Evolutionary conservation across 2,329 filamentous ascomycete species (phyloP), one percentile per base, ranked within the genome.

Genomic region (Fusarium lyarnte): DNA sequence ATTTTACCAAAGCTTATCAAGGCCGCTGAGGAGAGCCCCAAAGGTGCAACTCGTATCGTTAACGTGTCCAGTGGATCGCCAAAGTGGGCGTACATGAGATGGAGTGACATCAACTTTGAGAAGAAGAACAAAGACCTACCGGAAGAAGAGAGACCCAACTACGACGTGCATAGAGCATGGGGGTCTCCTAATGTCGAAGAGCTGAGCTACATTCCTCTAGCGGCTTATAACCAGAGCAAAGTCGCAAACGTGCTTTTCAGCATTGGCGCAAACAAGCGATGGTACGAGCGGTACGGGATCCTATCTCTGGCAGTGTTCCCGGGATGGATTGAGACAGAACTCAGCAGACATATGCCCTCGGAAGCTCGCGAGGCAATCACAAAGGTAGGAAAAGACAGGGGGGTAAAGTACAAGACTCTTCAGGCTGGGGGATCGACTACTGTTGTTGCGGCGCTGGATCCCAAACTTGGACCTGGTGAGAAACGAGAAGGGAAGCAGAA

Each of bases 1-100:
- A 53, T 39, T 7, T 2, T 53, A 8, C 49, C 33, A 17, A 53
- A 53, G 33, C 19, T 53, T 2, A 17, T 53, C 0, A 53, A 13
- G 0, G 33, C 33, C 2, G 3, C 49, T 27, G 10, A 27, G 10
- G 23, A 5, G 13, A 27, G 7, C 4, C 19, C 23, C 0, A 27
- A 27, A 6, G 19, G 49, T 9, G 19, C 49, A 27, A 53, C 13
- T 10, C 33, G 49, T 13, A n/a, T 53, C 7, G 27, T 53, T 14
- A 53, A 53, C 2, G 49, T 53, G 19, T 53, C 49, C 2, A 53
- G 49, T n/a, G 49, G 49, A n/a, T 53, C 49, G 5, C 49, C 49
- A 2, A 53, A 53, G 14, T 53, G 49, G 49, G 33, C 49, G 3
- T 39, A 27, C 13, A 53, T 53, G 33, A 53, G 49, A 53, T 53